A percentile compares a stretch with the other conserved stretches of the same genome.
phyloP scores from a whole-genome alignment of 768 basidiomycete species.

The Amanita phalloides region DNA sequence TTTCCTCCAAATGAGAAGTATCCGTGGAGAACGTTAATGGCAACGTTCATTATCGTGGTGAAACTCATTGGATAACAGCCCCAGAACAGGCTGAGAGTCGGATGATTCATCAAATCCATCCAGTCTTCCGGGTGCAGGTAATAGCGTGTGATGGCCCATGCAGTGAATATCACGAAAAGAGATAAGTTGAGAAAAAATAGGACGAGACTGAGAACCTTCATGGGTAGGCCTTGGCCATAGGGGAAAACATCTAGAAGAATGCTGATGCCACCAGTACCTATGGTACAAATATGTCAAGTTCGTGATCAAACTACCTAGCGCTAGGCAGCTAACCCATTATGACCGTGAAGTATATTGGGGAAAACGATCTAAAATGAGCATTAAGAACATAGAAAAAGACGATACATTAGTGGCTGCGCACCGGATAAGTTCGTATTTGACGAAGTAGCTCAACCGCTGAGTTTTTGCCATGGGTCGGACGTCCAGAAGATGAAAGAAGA shows the following conservation, averaged over 20 bases:
- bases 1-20: conserved; percentile 36
- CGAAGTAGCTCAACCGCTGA: neutral
- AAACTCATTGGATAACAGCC: conserved; percentile 37
- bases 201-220: conserved; percentile 7
- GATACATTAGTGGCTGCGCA: neutral
- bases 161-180: conserved; percentile 35
- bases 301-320: neutral
- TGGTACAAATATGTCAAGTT: neutral
- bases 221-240: conserved; percentile 1
- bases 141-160: conserved; percentile 29
- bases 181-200: conserved; percentile 24
- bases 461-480: neutral
- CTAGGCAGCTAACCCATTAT: conserved; percentile 1
- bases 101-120: conserved; percentile 36
- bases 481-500: neutral
- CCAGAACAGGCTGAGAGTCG: conserved; percentile 38
- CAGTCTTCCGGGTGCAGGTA: conserved; percentile 29
- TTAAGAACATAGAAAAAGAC: neutral
- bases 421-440: conserved; percentile 2
- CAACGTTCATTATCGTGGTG: conserved; percentile 38
- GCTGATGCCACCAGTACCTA: conserved; percentile 5
- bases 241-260: conserved; percentile 4
- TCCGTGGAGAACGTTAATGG: conserved; percentile 27
- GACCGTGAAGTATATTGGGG: conserved; percentile 1
- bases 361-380: neutral